A percentile compares a stretch with the other conserved stretches of the same genome.
These are phyloP conservation scores for Acanthamoeba royreba DNA, from an alignment of 208 protist genomes.

Conservation along the genomic window DNA sequence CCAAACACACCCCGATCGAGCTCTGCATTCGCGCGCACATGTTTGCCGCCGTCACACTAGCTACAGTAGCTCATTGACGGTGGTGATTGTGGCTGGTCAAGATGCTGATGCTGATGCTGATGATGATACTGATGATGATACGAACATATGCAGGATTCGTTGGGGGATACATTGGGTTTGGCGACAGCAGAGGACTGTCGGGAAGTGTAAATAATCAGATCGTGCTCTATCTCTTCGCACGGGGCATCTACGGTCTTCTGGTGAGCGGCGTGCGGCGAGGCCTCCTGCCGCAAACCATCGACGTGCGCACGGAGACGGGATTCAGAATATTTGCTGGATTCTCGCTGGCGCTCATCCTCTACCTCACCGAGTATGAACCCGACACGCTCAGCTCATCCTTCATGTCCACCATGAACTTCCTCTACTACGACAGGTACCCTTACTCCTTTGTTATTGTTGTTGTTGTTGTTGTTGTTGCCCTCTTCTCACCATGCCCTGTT, in stretches of 20 bases:
- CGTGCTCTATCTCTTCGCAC: slow-evolving; percentile 61
- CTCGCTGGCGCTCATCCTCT: slow-evolving; percentile 65
- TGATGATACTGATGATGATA: too few species aligned
- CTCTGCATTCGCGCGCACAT: not conserved
- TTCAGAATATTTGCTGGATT: slow-evolving; percentile 65
- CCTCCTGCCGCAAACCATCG: slow-evolving; percentile 48
- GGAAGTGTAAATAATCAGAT: slow-evolving; percentile 71
- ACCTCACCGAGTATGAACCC: slow-evolving; percentile 69
- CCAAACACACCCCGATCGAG: too few species aligned
- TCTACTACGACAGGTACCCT: slow-evolving; percentile 59
- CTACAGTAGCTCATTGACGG: too few species aligned
- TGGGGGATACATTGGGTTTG: slow-evolving; percentile 55
- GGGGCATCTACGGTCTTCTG: slow-evolving; percentile 52
- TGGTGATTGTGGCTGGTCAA: too few species aligned
- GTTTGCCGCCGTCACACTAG: too few species aligned
- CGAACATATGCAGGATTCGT: too few species aligned
- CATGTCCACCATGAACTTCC: slow-evolving; percentile 57
- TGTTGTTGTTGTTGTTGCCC: too few species aligned
- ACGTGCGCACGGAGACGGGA: slow-evolving; percentile 28
- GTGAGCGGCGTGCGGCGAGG: slow-evolving; percentile 45
- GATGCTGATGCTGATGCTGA: too few species aligned
- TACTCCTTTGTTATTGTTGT: too few species aligned
- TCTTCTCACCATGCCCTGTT: not conserved
- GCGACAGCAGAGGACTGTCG: slow-evolving; percentile 38
- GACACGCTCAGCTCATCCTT: slow-evolving; percentile 55